These are phyloP conservation scores for Eimeria maxima DNA, from an alignment of 169 alveolate genomes.

Conservation along the genomic window DNA sequence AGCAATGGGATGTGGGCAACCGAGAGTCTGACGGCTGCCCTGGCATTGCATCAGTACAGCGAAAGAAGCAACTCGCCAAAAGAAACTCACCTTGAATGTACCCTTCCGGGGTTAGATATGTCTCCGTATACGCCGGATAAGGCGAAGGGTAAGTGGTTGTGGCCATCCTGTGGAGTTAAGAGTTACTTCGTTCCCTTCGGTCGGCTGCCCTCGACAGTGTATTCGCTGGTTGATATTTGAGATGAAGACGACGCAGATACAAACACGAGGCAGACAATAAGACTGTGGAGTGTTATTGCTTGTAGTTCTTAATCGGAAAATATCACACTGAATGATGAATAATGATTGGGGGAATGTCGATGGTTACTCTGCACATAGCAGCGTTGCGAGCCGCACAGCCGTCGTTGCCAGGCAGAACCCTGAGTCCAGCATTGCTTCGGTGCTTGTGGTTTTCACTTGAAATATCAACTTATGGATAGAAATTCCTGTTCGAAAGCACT, in stretches of 20 bases:
- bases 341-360: not conserved
- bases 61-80: not conserved
- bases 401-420: conserved; percentile 31
- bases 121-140: conserved; percentile 74
- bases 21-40: not conserved
- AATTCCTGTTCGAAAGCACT: not conserved
- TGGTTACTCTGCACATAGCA: not conserved
- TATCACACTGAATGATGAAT: not conserved
- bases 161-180: conserved; percentile 29
- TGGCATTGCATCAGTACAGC: not conserved
- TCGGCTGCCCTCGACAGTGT: conserved; percentile 46
- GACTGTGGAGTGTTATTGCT: conserved; percentile 12
- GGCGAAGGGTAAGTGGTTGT: conserved; percentile 70
- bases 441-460: not conserved
- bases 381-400: conserved; percentile 46
- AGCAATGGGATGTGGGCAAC: not conserved
- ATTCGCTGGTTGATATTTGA: not conserved
- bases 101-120: conserved; percentile 71
- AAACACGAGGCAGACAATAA: not conserved
- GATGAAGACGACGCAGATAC: not conserved
- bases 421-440: not conserved
- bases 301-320: not conserved
- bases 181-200: not conserved
- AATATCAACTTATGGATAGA: not conserved
- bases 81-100: conserved; percentile 48